Base-by-base conservation (phyloP, 768 basidiomycete genomes). In the Tephrocybe sp. region DNA sequence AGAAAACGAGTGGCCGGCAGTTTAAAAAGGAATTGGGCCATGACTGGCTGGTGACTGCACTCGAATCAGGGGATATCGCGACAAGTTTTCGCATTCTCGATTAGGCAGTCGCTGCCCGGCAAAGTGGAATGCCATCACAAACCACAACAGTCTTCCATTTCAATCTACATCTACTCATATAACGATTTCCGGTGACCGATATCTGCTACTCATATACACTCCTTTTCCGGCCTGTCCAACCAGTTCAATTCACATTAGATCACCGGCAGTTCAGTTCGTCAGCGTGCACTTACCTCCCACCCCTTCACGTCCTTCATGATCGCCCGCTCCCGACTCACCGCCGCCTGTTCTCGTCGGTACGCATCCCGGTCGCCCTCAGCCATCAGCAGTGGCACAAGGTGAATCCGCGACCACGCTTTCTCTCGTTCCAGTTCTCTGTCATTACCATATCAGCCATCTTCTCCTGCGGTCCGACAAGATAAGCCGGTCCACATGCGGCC, bases 301-400 rank as follows among this genome's bases (percentile, higher is more conserved):
- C 83, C 91, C 49, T 78, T 77, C 43, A 97, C 93, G 59, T 92
- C 88, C 69, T 88, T 91, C 95, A 97, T 97, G 61, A 97, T 91
- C 70, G 83, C 88, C 69, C 74, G 77, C 70, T 98, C 97, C 39
- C 91, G 70, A 22, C 73, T 85, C 46, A 86, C 43, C 42, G 83
- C 83, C n/a, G 90, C 92, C 62, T 84, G 80, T 61, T 84, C 72
- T 31, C 91, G 81, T 52, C 91, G 78, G 73, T 90, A 93, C 48
- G 78, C 75, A 66, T 94, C 92, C 47, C 97, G 86, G 72, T 99
- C 95, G 3, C 85, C 85, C 66, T 99, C 95, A 31, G 95, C 95
- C 58, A 94, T 76, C 39, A 99, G 77, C 49, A 97, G 66, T 9
- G 95, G 97, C 25, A 94, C 86, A 27, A 97, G 80, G 73, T 98